Evolutionary conservation across 352 stramenopile genomes (phyloP), one percentile per base, ranked within the genome.

Genomic region (Phytophthora ramorum): DNA sequence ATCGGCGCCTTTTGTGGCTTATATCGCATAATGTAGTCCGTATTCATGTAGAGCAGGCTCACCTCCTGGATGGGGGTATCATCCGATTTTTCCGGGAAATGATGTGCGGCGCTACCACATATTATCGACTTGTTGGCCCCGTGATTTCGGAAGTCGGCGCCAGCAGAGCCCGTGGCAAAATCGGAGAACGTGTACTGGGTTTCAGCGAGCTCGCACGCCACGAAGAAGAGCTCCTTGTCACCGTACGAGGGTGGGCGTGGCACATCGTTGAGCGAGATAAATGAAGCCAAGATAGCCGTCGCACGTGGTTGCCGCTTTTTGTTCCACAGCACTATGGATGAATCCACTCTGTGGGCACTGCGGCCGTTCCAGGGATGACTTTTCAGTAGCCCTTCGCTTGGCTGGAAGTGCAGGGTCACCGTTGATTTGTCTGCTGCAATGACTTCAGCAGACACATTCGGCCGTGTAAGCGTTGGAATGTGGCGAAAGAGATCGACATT

Each of bases 11-110:
- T 71, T 26, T 78, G 69, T 3, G 69, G 68, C 9, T 77, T 69
- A 55, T 69, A 77, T n/a, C 22, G 34, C 49, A 78, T 65, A 17
- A 87, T 81, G 45, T 79, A 74, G 66, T 87, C 71, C 35, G 73
- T 83, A 62, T 85, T 87, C 63, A 85, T 79, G 64, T 85, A 87
- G 7, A 85, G 52, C 41, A 73, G 35, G 4, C 62, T 63, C 12
- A 74, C 66, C 28, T 77, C 59, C 30, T 66, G 26, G 17, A 54
- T 70, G 19, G 58, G 67, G 0, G 40, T 68, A 10, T 55, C 58
- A 3, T 68, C 51, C 0, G 17, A 65, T 45, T 66, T 70, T 38
- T 78, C 66, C 0, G 78, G 77, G 56, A 74, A 81, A 45, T 75
- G 72, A 28, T 90, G 81, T 17, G 84, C 55, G 16, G 69, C 66